Base-by-base conservation (phyloP, 2,329 filamentous ascomycete species). In the Botrytis porri region DNA sequence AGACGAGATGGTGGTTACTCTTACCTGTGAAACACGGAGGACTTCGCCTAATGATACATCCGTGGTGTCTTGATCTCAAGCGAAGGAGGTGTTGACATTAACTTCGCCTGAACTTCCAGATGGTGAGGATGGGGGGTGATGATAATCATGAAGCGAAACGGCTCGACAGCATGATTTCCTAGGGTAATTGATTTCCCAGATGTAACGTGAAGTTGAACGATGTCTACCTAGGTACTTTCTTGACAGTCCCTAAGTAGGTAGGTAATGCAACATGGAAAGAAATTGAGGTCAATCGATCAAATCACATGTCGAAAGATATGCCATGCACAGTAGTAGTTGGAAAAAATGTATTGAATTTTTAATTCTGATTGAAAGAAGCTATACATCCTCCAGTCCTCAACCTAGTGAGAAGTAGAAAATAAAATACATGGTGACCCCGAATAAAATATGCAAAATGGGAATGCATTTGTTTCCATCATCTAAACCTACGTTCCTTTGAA, bases 401-500 rank as follows among this genome's bases (percentile, higher is more conserved):
- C 64, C 64, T 54, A 54, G 35, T 65, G 63, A 65, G 41, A 48
- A 25, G 22, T 35, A n/a, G 25, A 41, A 3, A 25, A 22, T 62
- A 22, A 62, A 37, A 39, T 62, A n/a, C 8, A 7, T 39, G n/a
- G 25, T n/a, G 48, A 54, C 9, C 63, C 25, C 18, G 10, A 35
- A 35, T n/a, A 29, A 9, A 4, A 41, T 64, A 67, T 29, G 61
- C 61, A 10, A 6, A 39, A 37, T 25, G 25, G 20, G 25, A 39
- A 8, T 51, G 32, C 60, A 45, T n/a, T 72, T 72, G 70, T 72
- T 45, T 72, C 70, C 70, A 25, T 77, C 67, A 74, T 76, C 78
- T 77, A 78, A 77, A 75, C 75, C 74, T 73, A 74, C 48, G 67
- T 32, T 74, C 75, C 75, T 73, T 75, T 70, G 67, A 62, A 71